Evolutionary conservation across 176 grass and related monocot species (phyloP).

Genomic region (Oryza glumipatula): DNA sequence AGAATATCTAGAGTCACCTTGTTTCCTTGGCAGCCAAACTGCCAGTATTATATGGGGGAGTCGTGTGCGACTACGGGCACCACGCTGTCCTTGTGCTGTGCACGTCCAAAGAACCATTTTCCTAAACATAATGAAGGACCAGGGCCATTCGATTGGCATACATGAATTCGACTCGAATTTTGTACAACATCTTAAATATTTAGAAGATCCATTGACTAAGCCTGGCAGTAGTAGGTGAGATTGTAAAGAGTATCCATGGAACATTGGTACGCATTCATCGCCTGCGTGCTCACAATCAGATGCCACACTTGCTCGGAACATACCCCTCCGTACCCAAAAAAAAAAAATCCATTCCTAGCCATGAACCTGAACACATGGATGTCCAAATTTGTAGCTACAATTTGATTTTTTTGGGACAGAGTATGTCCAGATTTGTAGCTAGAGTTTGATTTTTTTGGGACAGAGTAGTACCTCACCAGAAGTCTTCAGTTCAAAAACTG

Average conservation of each 20-base stretch:
- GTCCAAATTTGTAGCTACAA: too few relatives aligned
- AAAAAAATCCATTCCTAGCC: too few relatives aligned
- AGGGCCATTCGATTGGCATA: too few relatives aligned
- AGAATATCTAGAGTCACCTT: background rate
- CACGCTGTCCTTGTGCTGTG: background rate
- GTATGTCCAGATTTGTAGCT: too few relatives aligned
- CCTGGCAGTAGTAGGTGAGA: background rate
- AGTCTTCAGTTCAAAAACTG: background rate
- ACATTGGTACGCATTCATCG: background rate
- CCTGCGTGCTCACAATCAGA: background rate
- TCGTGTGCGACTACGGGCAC: background rate
- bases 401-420: too few relatives aligned
- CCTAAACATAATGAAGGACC: background rate
- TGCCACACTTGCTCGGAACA: background rate
- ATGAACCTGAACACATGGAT: too few relatives aligned
- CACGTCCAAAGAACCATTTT: background rate
- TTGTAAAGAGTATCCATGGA: background rate
- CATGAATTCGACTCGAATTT: background rate
- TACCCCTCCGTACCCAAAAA: too few relatives aligned
- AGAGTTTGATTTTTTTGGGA: too few relatives aligned
- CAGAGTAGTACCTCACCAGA: background rate
- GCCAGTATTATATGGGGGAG: background rate
- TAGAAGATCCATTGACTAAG: background rate
- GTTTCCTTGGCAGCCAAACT: background rate
- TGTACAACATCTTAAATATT: background rate